phyloP scores from a whole-genome alignment of 495 filamentous ascomycete genomes.

The Rusavskia elegans region DNA sequence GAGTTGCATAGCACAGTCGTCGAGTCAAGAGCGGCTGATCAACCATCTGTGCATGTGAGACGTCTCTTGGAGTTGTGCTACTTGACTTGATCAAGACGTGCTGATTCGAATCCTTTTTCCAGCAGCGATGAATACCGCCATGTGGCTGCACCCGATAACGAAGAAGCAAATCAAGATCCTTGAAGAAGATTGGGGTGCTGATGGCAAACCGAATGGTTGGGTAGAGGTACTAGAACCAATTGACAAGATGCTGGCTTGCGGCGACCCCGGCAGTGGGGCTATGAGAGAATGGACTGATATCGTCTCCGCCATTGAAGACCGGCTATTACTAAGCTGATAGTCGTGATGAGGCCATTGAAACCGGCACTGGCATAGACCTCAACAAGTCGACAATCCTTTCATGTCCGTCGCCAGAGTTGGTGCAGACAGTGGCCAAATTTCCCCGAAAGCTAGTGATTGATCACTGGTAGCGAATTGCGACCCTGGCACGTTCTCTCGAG shows the following conservation, averaged over 20 bases:
- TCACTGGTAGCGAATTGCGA: too few species aligned
- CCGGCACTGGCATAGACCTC: neutral
- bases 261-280: conserved; percentile 59
- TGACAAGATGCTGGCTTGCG: conserved; percentile 64
- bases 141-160: conserved; percentile 80
- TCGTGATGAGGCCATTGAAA: neutral
- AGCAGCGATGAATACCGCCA: conserved; percentile 70
- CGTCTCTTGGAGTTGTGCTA: too few species aligned
- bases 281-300: conserved; percentile 70
- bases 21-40: too few species aligned
- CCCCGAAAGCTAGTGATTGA: too few species aligned
- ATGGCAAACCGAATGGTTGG: conserved; percentile 41
- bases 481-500: too few species aligned
- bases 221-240: conserved; percentile 53
- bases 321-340: conserved; percentile 3
- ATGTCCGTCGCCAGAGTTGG: too few species aligned
- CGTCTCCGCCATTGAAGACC: conserved; percentile 39
- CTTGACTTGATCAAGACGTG: too few species aligned
- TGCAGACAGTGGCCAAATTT: too few species aligned
- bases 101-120: too few species aligned
- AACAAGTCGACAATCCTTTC: neutral
- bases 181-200: conserved; percentile 54
- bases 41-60: too few species aligned
- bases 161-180: conserved; percentile 50
- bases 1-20: too few species aligned